Evolutionary conservation across 1,139 yeast genomes (phyloP).

Genomic region (Hansenula sp.): DNA sequence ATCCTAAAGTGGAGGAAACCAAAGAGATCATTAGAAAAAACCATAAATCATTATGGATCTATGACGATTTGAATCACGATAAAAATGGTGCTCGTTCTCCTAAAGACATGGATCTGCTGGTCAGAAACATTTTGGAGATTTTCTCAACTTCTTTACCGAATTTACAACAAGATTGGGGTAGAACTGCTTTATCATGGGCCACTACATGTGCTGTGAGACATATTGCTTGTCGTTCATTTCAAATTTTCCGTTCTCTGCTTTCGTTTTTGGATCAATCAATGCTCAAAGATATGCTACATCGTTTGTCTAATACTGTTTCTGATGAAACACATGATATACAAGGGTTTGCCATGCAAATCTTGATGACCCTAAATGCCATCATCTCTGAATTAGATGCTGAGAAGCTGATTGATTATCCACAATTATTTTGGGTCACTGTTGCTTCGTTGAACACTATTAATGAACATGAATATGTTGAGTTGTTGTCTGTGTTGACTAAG

Average conservation of each 20-base stretch:
- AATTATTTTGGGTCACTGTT: constrained; percentile 91
- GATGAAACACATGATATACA: constrained; percentile 89
- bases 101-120: constrained; percentile 76
- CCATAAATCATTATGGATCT: constrained; percentile 64
- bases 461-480: constrained; percentile 91
- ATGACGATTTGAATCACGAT: constrained; percentile 78
- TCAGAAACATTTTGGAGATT: constrained; percentile 58
- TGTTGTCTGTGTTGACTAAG: constrained; percentile 74
- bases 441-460: constrained; percentile 89
- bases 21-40: constrained; percentile 51
- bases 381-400: constrained; percentile 80
- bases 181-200: constrained; percentile 87
- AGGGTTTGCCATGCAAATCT: constrained; percentile 94
- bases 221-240: constrained; percentile 94
- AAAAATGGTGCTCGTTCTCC: constrained; percentile 86
- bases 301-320: constrained; percentile 88
- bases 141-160: constrained; percentile 47
- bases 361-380: constrained; percentile 91
- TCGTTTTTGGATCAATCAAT: constrained; percentile 79
- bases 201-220: constrained; percentile 97
- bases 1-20: constrained; percentile 49
- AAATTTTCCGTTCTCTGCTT: constrained; percentile 78
- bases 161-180: constrained; percentile 80
- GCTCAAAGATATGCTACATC: constrained; percentile 91
- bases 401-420: constrained; percentile 83